These are phyloP conservation scores for Candida sp. DNA, from an alignment of 1,139 yeast species.

Conservation along the genomic window DNA sequence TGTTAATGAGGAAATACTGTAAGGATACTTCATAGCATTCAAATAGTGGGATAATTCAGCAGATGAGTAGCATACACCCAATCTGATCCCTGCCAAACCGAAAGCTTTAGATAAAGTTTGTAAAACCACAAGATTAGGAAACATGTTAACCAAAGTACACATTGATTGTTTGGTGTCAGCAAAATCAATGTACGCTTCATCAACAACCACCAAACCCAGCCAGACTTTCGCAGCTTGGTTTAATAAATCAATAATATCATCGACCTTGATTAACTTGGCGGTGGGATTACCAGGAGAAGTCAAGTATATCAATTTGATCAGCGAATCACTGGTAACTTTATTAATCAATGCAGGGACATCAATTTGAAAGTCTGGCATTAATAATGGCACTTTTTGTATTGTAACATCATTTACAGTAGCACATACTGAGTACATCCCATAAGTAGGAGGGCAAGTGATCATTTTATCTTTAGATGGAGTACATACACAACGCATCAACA, in stretches of 20 bases:
- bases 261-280: constrained; percentile 56
- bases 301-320: constrained; percentile 71
- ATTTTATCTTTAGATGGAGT: constrained; percentile 80
- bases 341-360: constrained; percentile 53
- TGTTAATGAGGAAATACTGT: constrained; percentile 84
- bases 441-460: constrained; percentile 90
- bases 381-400: constrained; percentile 65
- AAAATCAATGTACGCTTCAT: constrained; percentile 95
- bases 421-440: constrained; percentile 94
- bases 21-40: constrained; percentile 94
- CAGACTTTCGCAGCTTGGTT: constrained; percentile 40
- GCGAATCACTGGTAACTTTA: constrained; percentile 51
- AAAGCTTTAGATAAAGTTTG: constrained; percentile 94
- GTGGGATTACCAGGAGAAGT: constrained; percentile 99
- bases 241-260: constrained; percentile 49
- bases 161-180: constrained; percentile 53
- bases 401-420: constrained; percentile 87
- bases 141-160: constrained; percentile 77
- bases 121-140: constrained; percentile 81
- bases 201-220: constrained; percentile 86
- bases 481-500: constrained; percentile 82
- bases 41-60: constrained; percentile 59
- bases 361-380: constrained; percentile 60
- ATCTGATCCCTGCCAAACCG: constrained; percentile 91
- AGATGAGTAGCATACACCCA: constrained; percentile 75